Evolutionary conservation across 192 early-diverging fungal genomes (phyloP).

Genomic region (Chytriomyces sp.): DNA sequence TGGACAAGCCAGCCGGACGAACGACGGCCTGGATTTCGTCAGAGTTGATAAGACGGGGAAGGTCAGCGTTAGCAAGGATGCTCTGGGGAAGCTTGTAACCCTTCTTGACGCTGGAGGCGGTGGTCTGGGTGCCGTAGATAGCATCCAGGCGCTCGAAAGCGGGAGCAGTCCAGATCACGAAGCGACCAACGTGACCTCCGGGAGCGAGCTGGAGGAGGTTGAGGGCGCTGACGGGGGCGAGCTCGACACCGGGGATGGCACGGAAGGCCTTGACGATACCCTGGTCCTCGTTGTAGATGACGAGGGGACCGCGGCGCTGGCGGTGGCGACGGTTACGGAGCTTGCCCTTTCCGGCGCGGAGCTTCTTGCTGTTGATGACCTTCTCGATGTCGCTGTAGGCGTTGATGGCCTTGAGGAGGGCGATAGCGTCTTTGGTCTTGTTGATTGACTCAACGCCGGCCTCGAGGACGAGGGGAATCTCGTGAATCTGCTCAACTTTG

Average conservation of each 20-base stretch:
- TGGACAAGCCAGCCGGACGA: slow-evolving; percentile 75
- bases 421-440: slow-evolving; percentile 94
- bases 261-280: slow-evolving; percentile 95
- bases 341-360: slow-evolving; percentile 97
- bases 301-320: slow-evolving; percentile 94
- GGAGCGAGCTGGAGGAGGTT: slow-evolving; percentile 99
- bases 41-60: slow-evolving; percentile 94
- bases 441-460: slow-evolving; percentile 77
- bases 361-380: slow-evolving; percentile 91
- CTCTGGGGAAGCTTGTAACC: slow-evolving; percentile 85
- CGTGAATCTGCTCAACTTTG: slow-evolving; percentile 80
- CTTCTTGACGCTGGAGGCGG: slow-evolving; percentile 82
- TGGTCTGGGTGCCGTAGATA: slow-evolving; percentile 87
- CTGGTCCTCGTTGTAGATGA: slow-evolving; percentile 92
- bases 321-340: slow-evolving; percentile 94
- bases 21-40: slow-evolving; percentile 95
- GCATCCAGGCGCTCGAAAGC: slow-evolving; percentile 91
- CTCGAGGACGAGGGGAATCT: slow-evolving; percentile 90
- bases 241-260: slow-evolving; percentile 98
- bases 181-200: slow-evolving; percentile 98
- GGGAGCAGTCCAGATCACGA: slow-evolving; percentile 97
- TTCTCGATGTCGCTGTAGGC: slow-evolving; percentile 95
- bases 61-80: slow-evolving; percentile 92
- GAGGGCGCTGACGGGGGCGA: slow-evolving; percentile 81
- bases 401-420: slow-evolving; percentile 86